phyloP scores from a whole-genome alignment of 306 rosid genomes.

The Fragaria ananassa region DNA sequence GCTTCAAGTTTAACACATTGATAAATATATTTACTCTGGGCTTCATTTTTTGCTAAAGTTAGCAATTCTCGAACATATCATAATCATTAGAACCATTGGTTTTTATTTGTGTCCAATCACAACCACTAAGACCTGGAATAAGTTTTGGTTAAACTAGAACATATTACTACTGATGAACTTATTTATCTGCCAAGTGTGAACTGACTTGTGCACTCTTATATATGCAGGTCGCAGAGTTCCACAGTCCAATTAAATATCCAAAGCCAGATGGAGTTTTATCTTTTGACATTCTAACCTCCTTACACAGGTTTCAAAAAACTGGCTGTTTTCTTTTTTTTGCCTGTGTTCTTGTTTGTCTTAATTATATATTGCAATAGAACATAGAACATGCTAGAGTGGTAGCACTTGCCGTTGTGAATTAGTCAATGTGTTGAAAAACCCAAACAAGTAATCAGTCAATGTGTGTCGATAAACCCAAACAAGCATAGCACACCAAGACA shows the following conservation, averaged over 20 bases:
- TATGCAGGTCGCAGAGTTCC: constrained; percentile 56
- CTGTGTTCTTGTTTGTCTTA: not conserved
- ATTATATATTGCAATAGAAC: not conserved
- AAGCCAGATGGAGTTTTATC: constrained; percentile 82
- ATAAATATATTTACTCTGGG: not conserved
- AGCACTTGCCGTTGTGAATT: not conserved
- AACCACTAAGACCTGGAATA: not conserved
- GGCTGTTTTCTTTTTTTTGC: constrained; percentile 1
- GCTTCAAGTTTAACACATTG: not conserved
- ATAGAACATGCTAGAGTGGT: not conserved
- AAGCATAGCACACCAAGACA: too few relatives aligned
- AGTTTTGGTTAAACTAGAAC: too few relatives aligned
- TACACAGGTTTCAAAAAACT: constrained; percentile 69
- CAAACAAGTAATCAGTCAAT: too few relatives aligned
- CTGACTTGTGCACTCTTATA: constrained; percentile 10
- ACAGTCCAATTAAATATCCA: constrained; percentile 76
- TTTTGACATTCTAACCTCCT: constrained; percentile 82
- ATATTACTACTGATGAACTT: not conserved
- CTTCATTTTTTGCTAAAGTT: not conserved
- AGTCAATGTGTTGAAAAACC: too few relatives aligned
- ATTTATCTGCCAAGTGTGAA: not conserved
- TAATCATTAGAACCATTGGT: not conserved
- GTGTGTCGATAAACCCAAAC: too few relatives aligned
- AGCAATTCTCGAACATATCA: not conserved
- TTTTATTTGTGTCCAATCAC: not conserved